A percentile compares a stretch with the other conserved stretches of the same genome.
These are phyloP conservation scores for Russula compacta DNA, from an alignment of 768 basidiomycete species.

Conservation along the genomic window DNA sequence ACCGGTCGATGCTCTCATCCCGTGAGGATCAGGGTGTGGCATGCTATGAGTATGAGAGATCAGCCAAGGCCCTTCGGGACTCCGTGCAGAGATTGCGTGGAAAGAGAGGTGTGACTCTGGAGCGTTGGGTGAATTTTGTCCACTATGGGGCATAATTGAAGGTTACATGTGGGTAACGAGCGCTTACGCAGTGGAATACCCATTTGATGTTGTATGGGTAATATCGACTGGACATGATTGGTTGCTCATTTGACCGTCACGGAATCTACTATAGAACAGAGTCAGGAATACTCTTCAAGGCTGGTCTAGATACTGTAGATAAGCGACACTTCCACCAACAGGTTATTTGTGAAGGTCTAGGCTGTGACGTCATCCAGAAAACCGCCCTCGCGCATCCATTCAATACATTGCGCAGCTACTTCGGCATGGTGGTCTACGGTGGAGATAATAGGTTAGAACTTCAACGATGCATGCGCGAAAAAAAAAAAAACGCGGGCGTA, in stretches of 20 bases:
- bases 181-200: too few relatives aligned
- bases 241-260: too few relatives aligned
- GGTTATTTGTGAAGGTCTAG: not conserved
- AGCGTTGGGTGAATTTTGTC: too few relatives aligned
- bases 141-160: too few relatives aligned
- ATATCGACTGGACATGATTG: too few relatives aligned
- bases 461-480: not conserved
- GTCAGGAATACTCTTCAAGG: not conserved
- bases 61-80: not conserved
- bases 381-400: conserved; percentile 31
- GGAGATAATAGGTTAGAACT: not conserved
- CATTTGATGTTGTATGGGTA: too few relatives aligned
- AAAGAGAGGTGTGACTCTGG: not conserved
- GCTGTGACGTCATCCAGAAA: not conserved
- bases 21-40: not conserved
- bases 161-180: too few relatives aligned
- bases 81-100: not conserved
- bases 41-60: not conserved
- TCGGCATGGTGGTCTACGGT: conserved; percentile 33
- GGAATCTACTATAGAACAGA: too few relatives aligned
- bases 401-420: conserved; percentile 39
- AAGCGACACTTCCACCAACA: not conserved
- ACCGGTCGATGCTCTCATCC: not conserved
- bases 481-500: not conserved
- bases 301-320: not conserved